phyloP scores from a whole-genome alignment of 2,329 filamentous ascomycete species.

The Colletotrichum phormii region DNA sequence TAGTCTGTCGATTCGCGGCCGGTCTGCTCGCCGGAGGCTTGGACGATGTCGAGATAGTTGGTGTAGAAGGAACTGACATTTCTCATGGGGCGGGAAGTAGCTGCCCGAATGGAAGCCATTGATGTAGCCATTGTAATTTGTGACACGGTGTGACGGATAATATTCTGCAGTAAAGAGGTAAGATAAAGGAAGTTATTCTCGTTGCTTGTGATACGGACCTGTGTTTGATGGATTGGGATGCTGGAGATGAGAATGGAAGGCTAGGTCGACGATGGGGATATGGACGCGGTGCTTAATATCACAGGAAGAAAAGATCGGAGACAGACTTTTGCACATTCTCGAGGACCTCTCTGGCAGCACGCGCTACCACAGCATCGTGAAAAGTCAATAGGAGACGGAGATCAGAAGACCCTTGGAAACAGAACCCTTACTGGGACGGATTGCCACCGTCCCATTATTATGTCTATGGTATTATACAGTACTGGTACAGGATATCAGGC shows the following conservation, averaged over 20 bases:
- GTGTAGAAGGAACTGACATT: neutral
- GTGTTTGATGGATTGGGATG: neutral
- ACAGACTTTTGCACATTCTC: neutral
- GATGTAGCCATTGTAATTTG: neutral
- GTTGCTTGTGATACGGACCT: neutral
- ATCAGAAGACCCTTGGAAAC: neutral
- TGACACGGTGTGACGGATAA: neutral
- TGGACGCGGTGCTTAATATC: neutral
- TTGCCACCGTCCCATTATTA: constrained; percentile 5
- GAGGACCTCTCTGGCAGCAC: neutral
- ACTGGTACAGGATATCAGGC: constrained; percentile 33
- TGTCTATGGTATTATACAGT: constrained; percentile 29
- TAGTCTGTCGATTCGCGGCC: neutral
- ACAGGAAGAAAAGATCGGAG: neutral
- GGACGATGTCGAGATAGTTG: neutral
- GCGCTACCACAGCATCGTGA: neutral
- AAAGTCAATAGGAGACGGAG: neutral
- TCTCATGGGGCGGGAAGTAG: neutral
- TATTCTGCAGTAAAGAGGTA: neutral
- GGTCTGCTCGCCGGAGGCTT: neutral
- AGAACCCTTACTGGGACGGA: neutral
- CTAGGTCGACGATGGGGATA: neutral
- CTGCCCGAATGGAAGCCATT: neutral
- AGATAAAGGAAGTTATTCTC: neutral
- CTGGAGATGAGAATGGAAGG: neutral